Percentiles rank a stretch among this genome's conserved stretches.
These are phyloP conservation scores for Choanephora cucurbitarum DNA, from an alignment of 371 early-diverging fungal species.

Conservation along the genomic window DNA sequence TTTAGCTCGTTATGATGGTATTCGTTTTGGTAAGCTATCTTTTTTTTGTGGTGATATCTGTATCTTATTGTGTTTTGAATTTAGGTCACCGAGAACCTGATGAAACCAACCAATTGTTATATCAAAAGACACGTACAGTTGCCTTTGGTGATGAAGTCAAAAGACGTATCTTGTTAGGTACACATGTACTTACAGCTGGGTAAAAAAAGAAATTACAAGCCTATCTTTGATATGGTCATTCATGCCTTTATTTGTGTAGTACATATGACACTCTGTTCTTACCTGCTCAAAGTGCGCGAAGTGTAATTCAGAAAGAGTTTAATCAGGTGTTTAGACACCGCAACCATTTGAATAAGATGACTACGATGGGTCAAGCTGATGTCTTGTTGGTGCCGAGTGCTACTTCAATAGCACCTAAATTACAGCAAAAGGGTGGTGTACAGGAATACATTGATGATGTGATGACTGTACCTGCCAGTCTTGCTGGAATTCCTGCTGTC, in stretches of 20 bases:
- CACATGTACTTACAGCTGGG: constrained; percentile 80
- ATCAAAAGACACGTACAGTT: constrained; percentile 63
- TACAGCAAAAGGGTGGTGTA: constrained; percentile 23
- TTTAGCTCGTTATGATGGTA: constrained; percentile 86
- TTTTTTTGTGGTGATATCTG: background rate
- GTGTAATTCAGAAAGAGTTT: constrained; percentile 80
- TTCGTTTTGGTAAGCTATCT: constrained; percentile 70
- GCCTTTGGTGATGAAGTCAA: constrained; percentile 86
- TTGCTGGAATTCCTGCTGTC: constrained; percentile 81
- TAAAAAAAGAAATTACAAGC: constrained; percentile 26
- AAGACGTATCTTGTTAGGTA: constrained; percentile 82
- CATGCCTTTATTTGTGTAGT: constrained; percentile 9
- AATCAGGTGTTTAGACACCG: constrained; percentile 65
- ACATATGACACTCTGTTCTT: constrained; percentile 70
- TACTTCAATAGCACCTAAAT: constrained; percentile 64
- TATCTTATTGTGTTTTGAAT: background rate
- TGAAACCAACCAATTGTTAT: constrained; percentile 44
- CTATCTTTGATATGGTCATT: too few relatives aligned
- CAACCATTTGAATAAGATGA: constrained; percentile 27
- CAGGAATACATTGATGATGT: constrained; percentile 83
- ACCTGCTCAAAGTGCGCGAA: constrained; percentile 81
- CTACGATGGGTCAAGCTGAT: constrained; percentile 37
- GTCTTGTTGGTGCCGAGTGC: constrained; percentile 75
- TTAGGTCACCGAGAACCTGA: constrained; percentile 44
- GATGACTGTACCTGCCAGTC: constrained; percentile 86